Evolutionary conservation across 2,329 filamentous ascomycete genomes (phyloP), one percentile per base, ranked within the genome.

Genomic region (Aspergillus glaucus): DNA sequence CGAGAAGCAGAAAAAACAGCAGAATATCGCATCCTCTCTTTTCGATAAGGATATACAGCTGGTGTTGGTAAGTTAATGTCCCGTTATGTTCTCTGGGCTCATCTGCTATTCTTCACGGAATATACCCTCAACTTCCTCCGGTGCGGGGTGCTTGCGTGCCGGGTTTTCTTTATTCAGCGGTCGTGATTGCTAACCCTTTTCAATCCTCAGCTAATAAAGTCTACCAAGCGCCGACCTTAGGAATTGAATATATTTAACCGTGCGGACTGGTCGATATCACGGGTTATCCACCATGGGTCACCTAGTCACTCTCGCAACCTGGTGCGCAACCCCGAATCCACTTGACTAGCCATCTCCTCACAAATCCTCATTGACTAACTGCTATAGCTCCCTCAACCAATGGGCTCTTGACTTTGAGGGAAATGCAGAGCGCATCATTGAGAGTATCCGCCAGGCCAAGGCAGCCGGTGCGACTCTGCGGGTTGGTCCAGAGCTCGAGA

Each of bases 381-480:
- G 17, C 19, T 32, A 4, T 30, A 63, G 61, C 51, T 63, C 64
- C 43, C 63, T 74, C 6, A 74, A 75, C 45, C 72, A 75, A 56
- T 75, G 72, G 72, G 69, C 79, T 46, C 73, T 86, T 6, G 82
- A 85, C 60, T 85, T 80, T 56, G 73, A 79, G 53, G 83, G 82
- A 34, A 88, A 88, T 59, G 66, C 74, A 2, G 73, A 77, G 44
- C 74, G 85, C 15, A 86, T 87, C 54, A 75, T 83, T 15, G 74
- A 85, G 62, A 82, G 79, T 48, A 82, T 87, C 56, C 72, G 68
- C 32, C 56, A 70, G 48, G 82, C 84, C 15, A 87, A 86, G 64
- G 71, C 69, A 43, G 73, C 74, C 3, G 80, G 81, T 22, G 83
- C 84, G n/a, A 78, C 74, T 8, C 66, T 87, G n/a, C 75, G 84